Evolutionary conservation across 768 basidiomycete species (phyloP).

Genomic region (Candolleomyces aberdarensis): DNA sequence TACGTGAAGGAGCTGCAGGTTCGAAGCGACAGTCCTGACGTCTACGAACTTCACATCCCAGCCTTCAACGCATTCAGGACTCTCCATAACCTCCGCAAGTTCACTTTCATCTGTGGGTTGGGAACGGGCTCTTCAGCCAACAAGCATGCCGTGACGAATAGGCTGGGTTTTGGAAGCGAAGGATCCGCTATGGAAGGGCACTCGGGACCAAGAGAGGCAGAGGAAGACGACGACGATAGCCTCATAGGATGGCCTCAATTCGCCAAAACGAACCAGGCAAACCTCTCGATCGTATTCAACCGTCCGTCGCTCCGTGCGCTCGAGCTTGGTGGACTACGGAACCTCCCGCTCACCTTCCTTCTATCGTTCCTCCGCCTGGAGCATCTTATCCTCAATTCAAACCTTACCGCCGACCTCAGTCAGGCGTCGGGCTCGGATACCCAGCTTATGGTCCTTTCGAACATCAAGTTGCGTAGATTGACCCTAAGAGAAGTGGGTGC

Average conservation of each 20-base stretch:
- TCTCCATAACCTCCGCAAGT: neutral
- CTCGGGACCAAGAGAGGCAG: neutral
- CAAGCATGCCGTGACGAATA: too few relatives aligned
- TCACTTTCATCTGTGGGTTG: constrained; percentile 1
- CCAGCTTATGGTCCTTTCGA: neutral
- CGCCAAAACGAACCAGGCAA: neutral
- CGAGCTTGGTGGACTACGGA: constrained; percentile 1
- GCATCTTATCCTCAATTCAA: neutral
- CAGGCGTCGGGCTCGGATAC: neutral
- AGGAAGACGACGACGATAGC: neutral
- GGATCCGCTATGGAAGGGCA: too few relatives aligned
- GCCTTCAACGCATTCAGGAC: neutral
- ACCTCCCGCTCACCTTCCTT: neutral
- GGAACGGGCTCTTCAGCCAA: too few relatives aligned
- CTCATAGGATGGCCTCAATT: neutral
- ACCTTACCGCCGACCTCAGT: neutral
- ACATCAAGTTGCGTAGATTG: neutral
- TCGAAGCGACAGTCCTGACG: neutral
- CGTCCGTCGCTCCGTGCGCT: neutral
- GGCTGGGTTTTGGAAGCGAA: too few relatives aligned
- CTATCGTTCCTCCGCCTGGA: neutral
- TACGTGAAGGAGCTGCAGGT: neutral
- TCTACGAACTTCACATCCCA: neutral
- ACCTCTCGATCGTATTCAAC: neutral
- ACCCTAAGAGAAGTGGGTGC: neutral